Evolutionary conservation across 192 early-diverging fungal species (phyloP), one percentile per base, ranked within the genome.

Genomic region (Coemansia furcata): DNA sequence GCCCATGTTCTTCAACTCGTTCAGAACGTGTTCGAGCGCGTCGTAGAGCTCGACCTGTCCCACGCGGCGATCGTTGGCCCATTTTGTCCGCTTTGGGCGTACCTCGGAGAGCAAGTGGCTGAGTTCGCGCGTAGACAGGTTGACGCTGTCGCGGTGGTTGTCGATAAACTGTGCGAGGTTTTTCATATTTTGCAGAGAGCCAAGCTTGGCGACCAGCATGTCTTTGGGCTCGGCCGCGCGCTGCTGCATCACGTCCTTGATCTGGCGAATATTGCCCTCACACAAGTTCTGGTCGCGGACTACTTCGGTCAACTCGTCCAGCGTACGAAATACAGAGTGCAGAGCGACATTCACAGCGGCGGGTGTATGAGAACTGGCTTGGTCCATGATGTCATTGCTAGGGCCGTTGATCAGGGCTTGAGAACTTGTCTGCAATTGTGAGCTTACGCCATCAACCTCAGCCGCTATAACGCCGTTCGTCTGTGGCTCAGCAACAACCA

Each of bases 1-100:
- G 86, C 90, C 74, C 76, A 93, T 91, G 55, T 87, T 84, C 69
- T 91, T 92, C 14, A 98, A 83, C 63, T 92, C 91, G 17, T 85
- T 86, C 62, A 98, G 75, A 35, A 92, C 87, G 39, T 90, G 89
- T 63, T 98, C 97, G 38, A 91, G 87, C 29, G 89, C 91, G 62
- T 93, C 91, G 72, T 96, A 96, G n/a, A 98, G 80, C 69, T 93
- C 87, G 57, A 94, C 95, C 74, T 97, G 97, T 0, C 93, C 93
- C 23, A 95, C 83, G 8, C 87, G 86, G 55, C 93, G 90, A 40
- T 94, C 90, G 62, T 89, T 93, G 1, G 92, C 90, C 95, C 95
- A 97, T 79, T 95, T 95, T 43, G 91, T 91, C 65, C 91, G 85
- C 64, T 89, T 87, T 26, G 92, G 91, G 33, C 89, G 86, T 14